phyloP scores from a whole-genome alignment of 73 alveolate genomes.

The Tetrahymena thermophila region DNA sequence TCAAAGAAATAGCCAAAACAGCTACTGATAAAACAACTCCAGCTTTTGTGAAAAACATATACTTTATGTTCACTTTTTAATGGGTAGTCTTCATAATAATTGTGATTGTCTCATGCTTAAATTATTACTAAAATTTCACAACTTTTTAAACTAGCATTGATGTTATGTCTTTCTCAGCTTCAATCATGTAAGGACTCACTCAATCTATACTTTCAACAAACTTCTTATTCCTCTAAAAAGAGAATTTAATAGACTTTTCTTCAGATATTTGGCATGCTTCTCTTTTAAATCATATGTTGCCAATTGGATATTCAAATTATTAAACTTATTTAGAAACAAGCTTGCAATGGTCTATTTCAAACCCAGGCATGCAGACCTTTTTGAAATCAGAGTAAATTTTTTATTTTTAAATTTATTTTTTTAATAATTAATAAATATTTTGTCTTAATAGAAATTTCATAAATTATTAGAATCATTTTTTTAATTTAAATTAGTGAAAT shows the following conservation, averaged over 20 bases:
- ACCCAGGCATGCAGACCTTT: neutral
- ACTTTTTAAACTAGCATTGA: neutral
- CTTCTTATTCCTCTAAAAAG: neutral
- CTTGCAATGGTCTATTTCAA: neutral
- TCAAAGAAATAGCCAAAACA: neutral
- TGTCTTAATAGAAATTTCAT: too few species aligned
- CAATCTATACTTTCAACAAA: neutral
- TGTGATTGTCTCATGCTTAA: neutral
- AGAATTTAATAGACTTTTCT: neutral
- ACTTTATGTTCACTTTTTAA: neutral
- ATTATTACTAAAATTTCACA: neutral
- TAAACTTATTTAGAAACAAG: neutral
- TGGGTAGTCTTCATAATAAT: neutral
- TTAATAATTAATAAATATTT: too few species aligned
- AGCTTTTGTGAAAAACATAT: neutral
- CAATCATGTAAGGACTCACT: neutral
- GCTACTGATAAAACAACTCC: neutral
- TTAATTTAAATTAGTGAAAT: too few species aligned
- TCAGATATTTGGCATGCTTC: neutral
- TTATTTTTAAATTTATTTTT: neutral
- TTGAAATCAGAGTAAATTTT: neutral
- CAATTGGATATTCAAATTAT: neutral
- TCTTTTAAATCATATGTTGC: neutral
- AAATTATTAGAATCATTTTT: too few species aligned
- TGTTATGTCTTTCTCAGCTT: neutral